Evolutionary conservation across 371 early-diverging fungal species (phyloP).

Genomic region (Dichotomocladium elegans): DNA sequence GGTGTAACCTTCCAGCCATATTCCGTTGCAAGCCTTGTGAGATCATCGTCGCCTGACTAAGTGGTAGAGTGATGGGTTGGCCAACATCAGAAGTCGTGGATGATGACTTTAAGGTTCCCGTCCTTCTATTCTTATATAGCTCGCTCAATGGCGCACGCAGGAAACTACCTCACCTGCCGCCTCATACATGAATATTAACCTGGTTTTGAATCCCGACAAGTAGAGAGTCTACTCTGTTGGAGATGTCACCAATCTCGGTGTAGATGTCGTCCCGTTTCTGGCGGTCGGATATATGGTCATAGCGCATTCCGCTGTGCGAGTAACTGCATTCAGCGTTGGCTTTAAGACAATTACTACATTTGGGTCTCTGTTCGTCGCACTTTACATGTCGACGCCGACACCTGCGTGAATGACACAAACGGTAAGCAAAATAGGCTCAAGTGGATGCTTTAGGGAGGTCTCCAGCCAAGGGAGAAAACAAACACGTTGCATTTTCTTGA

Average conservation of each 20-base stretch:
- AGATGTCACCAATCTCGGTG: conserved; percentile 23
- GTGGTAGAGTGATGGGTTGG: no score
- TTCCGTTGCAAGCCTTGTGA: conserved; percentile 14
- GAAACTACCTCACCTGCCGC: neutral
- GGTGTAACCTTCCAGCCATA: conserved; percentile 20
- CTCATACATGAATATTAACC: no score
- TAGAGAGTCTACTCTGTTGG: conserved; percentile 15
- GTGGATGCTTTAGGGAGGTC: neutral
- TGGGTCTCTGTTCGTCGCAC: conserved; percentile 19
- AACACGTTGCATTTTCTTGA: conserved; percentile 24
- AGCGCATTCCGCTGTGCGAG: conserved; percentile 18
- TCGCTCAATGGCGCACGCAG: neutral
- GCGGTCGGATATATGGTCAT: conserved; percentile 20
- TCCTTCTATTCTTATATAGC: conserved; percentile 1
- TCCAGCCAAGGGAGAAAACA: neutral
- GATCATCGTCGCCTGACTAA: conserved; percentile 15
- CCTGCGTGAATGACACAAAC: no score
- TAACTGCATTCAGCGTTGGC: conserved; percentile 20
- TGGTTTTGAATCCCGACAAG: conserved; percentile 7
- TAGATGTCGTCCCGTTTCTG: conserved; percentile 22
- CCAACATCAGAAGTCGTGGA: no score
- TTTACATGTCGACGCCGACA: conserved; percentile 25
- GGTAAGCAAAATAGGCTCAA: neutral
- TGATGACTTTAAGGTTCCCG: no score
- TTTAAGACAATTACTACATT: conserved; percentile 18